These are phyloP conservation scores for Gremmenia infestans DNA, from an alignment of 2,329 filamentous ascomycete genomes.

Conservation along the genomic window DNA sequence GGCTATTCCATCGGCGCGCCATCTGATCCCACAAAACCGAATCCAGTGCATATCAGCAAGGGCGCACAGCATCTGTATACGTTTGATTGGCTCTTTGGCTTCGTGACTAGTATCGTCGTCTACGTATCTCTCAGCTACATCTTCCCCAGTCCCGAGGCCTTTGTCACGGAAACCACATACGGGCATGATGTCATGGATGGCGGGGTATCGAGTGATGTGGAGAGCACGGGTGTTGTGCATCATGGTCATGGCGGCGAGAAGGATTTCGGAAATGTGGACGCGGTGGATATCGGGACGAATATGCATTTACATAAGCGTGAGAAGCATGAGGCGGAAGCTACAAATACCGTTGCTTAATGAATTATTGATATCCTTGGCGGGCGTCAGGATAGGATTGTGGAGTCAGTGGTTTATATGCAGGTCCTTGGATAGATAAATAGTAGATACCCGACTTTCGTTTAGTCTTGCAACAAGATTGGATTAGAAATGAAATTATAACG, in stretches of 20 bases:
- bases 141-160: conserved; percentile 45
- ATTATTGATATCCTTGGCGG: no score
- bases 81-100: conserved; percentile 63
- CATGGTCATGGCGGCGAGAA: not conserved
- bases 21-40: not conserved
- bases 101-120: conserved; percentile 49
- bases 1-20: conserved; percentile 19
- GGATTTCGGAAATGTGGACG: conserved; percentile 16
- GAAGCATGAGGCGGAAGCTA: no score
- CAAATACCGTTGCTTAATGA: not conserved
- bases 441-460: not conserved
- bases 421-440: not conserved
- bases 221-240: not conserved
- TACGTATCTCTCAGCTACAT: conserved; percentile 47
- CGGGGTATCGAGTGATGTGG: conserved; percentile 2
- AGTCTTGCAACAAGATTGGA: not conserved
- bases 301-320: not conserved
- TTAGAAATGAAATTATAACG: not conserved
- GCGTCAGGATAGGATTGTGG: not conserved
- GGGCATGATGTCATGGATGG: conserved; percentile 22
- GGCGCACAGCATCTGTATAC: conserved; percentile 53
- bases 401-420: not conserved
- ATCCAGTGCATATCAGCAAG: conserved; percentile 28
- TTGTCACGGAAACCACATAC: conserved; percentile 40
- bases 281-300: conserved; percentile 11